Evolutionary conservation across 2,329 filamentous ascomycete species (phyloP).

Genomic region (Myriosclerotinia scirpicola): DNA sequence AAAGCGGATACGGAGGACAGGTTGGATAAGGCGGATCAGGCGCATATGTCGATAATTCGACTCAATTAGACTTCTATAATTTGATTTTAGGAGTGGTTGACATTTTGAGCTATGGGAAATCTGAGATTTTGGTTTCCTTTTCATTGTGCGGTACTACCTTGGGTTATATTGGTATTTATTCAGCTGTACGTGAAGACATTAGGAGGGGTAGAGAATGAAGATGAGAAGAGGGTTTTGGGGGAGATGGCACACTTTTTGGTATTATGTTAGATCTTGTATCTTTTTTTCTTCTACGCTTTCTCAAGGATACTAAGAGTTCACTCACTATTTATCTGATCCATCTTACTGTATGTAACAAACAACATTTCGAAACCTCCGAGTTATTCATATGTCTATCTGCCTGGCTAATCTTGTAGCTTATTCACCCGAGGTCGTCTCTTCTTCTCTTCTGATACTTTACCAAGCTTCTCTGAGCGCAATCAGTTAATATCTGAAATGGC

Average conservation of each 20-base stretch:
- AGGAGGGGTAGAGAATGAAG: not conserved
- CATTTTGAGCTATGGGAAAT: not conserved
- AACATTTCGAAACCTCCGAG: accelerated
- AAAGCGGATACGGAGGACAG: no score
- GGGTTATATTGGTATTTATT: not conserved
- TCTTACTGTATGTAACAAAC: not conserved
- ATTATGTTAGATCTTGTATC: not conserved
- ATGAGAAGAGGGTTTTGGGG: no score
- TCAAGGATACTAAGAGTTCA: not conserved
- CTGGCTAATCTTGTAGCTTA: not conserved
- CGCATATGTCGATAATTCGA: no score
- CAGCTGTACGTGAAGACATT: not conserved
- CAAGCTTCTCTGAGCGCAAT: no score
- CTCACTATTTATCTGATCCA: not conserved
- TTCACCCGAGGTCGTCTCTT: not conserved
- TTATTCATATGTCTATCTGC: accelerated
- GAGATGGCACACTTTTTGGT: not conserved
- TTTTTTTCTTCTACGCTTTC: no score
- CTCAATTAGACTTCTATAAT: not conserved
- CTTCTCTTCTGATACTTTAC: not conserved
- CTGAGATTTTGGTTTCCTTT: not conserved
- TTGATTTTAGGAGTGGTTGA: not conserved
- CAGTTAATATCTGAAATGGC: not conserved
- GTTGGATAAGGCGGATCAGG: no score
- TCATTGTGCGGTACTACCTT: accelerated